phyloP scores from a whole-genome alignment of 805 yeast genomes.

The Wickerhamomyces chambardii region DNA sequence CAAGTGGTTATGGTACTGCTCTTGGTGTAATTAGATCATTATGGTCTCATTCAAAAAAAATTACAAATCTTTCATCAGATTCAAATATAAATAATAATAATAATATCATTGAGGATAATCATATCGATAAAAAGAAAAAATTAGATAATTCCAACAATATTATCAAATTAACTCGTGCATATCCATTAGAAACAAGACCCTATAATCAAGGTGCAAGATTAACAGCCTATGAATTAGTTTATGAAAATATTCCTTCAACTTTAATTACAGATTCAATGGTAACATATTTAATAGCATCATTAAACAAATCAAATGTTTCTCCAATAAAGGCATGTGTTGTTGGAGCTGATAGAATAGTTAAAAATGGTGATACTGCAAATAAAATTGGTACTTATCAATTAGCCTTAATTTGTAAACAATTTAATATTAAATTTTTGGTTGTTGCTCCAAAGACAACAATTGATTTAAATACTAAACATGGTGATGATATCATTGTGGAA shows the following conservation, averaged over 20 bases:
- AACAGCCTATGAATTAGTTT: constrained; percentile 84
- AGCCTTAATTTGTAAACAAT: constrained; percentile 59
- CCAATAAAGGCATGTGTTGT: constrained; percentile 87
- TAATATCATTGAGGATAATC: constrained; percentile 11
- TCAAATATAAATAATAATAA: constrained; percentile 4
- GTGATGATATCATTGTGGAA: constrained; percentile 77
- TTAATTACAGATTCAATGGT: constrained; percentile 90
- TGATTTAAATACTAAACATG: constrained; percentile 56
- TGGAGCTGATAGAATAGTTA: constrained; percentile 92
- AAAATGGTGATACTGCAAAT: constrained; percentile 93
- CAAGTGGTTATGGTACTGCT: constrained; percentile 97
- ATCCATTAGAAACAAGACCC: constrained; percentile 91
- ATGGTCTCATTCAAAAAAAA: constrained; percentile 29
- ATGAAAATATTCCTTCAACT: constrained; percentile 83
- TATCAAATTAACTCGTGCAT: constrained; percentile 59
- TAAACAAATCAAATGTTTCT: constrained; percentile 19
- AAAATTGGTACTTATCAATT: constrained; percentile 93
- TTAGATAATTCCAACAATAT: constrained; percentile 7
- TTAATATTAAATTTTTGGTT: constrained; percentile 73
- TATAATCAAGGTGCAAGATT: constrained; percentile 94
- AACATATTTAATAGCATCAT: constrained; percentile 54
- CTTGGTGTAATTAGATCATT: constrained; percentile 83
- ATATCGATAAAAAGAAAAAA: constrained; percentile 17
- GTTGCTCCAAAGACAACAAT: constrained; percentile 95
- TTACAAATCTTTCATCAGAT: too few relatives aligned